Base-by-base conservation (phyloP, 306 rosid species). In the Psophocarpus tetragonolobus region DNA sequence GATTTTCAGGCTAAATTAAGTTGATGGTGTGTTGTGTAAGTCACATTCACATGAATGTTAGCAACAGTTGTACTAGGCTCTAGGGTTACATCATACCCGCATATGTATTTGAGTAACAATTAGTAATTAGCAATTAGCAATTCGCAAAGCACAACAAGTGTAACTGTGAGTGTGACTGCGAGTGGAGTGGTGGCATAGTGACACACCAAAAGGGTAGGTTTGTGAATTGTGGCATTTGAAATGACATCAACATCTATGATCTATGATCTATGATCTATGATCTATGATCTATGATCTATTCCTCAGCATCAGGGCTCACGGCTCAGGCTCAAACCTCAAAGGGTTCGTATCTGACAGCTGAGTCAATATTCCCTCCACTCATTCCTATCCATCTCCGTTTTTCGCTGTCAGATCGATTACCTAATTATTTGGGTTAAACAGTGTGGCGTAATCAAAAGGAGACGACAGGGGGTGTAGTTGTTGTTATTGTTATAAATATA, bases 11-110 rank as follows among this genome's bases (percentile, higher is more conserved):
- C 17, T 8, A 82, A 50, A 18, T 15, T 13, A 75, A 58, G 20
- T 48, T 23, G 51, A 45, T 71, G 17, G 0, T 42, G 2, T 44
- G 1, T 60, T 71, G 53, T 48, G 24, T 68, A 74, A 32, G 84
- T 79, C 84, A 61, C 74, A 61, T 41, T 83, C 87, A 62, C 78
- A 64, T 67, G 77, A 78, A 78, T 74, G 68, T 83, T 83, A 67
- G 68, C 64, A 78, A 83, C 81, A 83, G 76, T 77, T 64, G 79
- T 77, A 82, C 82, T 54, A 62, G 24, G 66, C 23, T 71, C 82
- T 54, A 62, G 24, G 66, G 30, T 71, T 71, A 75, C 58, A 82
- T 82, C 58, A 72, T 77, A 73, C 73, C 83, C 39, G 66, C 66
- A 65, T 77, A 75, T 60, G 72, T 56, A 66, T 58, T 67, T 68